These are phyloP conservation scores for Lenwebbia sp. DNA, from an alignment of 345 rosid species.

Conservation along the genomic window DNA sequence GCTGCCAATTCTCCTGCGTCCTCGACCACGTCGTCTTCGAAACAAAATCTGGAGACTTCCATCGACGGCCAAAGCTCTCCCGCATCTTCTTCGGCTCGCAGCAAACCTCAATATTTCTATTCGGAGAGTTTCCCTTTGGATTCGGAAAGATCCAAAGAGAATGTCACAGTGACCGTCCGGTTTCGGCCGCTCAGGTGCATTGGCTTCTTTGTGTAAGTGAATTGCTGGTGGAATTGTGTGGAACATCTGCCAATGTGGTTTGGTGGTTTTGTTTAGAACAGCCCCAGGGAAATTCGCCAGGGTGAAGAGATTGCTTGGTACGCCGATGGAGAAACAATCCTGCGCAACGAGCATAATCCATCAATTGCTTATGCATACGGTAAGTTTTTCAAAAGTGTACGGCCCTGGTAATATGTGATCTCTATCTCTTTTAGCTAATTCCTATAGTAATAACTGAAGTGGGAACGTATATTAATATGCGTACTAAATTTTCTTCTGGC, in stretches of 20 bases:
- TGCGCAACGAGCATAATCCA: conserved; percentile 79
- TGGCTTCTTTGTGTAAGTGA: background rate
- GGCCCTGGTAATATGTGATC: background rate
- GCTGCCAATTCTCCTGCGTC: conserved; percentile 74
- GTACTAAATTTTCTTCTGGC: background rate
- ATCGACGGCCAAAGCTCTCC: conserved; percentile 91
- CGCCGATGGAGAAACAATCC: conserved; percentile 94
- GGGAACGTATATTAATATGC: background rate
- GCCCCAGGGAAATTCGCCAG: conserved; percentile 93
- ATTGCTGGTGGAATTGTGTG: background rate
- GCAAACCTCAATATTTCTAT: conserved; percentile 66
- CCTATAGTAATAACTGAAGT: background rate
- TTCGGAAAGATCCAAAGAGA: conserved; percentile 63
- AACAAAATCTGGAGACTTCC: conserved; percentile 68
- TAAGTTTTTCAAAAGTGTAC: conserved; percentile 13
- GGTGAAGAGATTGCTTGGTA: conserved; percentile 99
- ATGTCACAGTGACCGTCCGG: conserved; percentile 90
- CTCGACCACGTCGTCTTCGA: conserved; percentile 88
- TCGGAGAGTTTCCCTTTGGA: conserved; percentile 32
- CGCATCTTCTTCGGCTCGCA: conserved; percentile 83
- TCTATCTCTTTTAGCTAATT: background rate
- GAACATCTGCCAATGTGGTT: conserved; percentile 7
- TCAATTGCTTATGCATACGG: conserved; percentile 94
- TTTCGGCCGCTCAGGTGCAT: conserved; percentile 90
- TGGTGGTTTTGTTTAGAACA: conserved; percentile 14